Conservation (phyloP, 2,329 filamentous ascomycete species). For the Calonectria honghensis region DNA sequence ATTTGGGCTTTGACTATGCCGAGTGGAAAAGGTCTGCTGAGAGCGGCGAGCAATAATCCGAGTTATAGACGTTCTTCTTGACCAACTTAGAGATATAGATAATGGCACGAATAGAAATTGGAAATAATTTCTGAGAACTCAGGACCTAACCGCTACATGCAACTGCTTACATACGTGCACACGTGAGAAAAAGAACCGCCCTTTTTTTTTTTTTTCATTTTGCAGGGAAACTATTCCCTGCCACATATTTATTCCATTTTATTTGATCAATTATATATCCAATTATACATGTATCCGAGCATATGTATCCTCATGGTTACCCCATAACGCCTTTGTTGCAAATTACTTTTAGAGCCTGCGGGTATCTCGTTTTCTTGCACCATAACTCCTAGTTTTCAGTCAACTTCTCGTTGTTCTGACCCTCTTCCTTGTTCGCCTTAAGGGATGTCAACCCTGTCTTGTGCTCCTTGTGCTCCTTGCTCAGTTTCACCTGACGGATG, state of each 20-base stretch:
- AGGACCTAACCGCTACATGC: background rate
- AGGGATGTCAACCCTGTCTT: constrained; percentile 73
- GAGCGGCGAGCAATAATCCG: constrained; percentile 44
- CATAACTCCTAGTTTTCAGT: background rate
- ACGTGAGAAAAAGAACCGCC: background rate
- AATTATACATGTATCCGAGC: background rate
- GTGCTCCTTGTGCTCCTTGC: constrained; percentile 73
- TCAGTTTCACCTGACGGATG: constrained; percentile 70
- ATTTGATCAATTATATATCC: background rate
- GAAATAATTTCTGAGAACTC: background rate
- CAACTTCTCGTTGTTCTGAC: constrained; percentile 42
- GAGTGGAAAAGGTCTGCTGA: constrained; percentile 54
- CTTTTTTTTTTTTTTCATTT: background rate
- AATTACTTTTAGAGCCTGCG: constrained; percentile 1
- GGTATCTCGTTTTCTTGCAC: constrained; percentile 20
- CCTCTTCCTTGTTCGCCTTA: constrained; percentile 56
- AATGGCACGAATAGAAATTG: constrained; percentile 2
- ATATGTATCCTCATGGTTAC: background rate
- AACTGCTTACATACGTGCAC: background rate
- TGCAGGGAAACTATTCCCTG: background rate
- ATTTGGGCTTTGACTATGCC: constrained; percentile 63
- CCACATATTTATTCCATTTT: background rate
- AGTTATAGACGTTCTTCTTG: background rate
- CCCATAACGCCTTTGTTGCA: background rate
- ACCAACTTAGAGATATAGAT: background rate